Base-by-base conservation (phyloP, 1,284 basidiomycete genomes). In the Erythrobasidium hasegawianum region DNA sequence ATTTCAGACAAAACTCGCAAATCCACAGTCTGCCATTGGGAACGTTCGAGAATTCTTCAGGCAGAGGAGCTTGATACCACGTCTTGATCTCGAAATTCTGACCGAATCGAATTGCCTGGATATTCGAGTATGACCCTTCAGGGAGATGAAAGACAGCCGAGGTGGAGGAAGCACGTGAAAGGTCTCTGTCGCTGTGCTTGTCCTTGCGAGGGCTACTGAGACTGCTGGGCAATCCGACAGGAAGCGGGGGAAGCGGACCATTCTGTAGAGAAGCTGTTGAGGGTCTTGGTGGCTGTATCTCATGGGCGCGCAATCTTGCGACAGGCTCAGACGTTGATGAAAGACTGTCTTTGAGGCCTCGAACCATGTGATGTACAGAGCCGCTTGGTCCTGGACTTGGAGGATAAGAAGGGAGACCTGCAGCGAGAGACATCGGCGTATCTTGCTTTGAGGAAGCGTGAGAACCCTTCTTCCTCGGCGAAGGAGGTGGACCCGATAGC, bases 21-120 rank as follows among this genome's bases (percentile, higher is more conserved):
- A 97, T 87, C 92, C 93, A 97, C 50, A 98, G 79, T 56, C 87
- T 82, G 11, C 95, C 95, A 73, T 97, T 92, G 5, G 93, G 90
- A 58, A 97, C 88, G 70, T 87, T 85, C 29, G 90, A 86, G 78
- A 97, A 98, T 77, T 99, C 96, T 77, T 98, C 95, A 0, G 96
- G 96, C 76, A 97, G 98, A 1, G 96, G 96, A 10, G 96, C 95
- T 75, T 97, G 91, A 77, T 92, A 98, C 96, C 96, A 99, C 0
- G 95, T 97, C 75, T 95, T 87, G 75, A 98, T 93, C 75, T 98
- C 94, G 75, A 83, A 96, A 18, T 59, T 45, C 14, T 58, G 55
- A 22, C 68, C 68, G 43, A 69, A 65, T 7, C 64, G 62, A 22
- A 69, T 69, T 16, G 64, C 40, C 27, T 61, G 55, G 13, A 69